These are phyloP conservation scores for Thraustotheca clavata DNA, from an alignment of 352 stramenopile genomes.

Conservation along the genomic window DNA sequence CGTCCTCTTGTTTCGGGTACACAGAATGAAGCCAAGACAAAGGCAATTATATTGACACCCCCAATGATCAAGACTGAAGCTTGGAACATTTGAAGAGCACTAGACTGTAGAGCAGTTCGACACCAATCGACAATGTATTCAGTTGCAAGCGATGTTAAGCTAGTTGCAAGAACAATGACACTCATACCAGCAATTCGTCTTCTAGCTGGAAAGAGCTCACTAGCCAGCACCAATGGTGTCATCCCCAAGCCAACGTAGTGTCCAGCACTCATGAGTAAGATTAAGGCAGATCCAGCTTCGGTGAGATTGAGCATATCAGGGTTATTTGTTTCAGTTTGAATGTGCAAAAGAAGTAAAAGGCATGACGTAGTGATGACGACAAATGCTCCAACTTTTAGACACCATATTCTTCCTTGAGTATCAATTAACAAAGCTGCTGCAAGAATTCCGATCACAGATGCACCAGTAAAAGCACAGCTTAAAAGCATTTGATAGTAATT, in stretches of 20 bases:
- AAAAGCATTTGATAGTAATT: conserved; percentile 43
- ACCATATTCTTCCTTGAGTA: conserved; percentile 37
- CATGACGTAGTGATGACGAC: conserved; percentile 31
- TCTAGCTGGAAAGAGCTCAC: conserved; percentile 62
- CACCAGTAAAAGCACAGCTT: conserved; percentile 33
- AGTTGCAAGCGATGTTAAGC: conserved; percentile 34
- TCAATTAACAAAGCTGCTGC: conserved; percentile 62
- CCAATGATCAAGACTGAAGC: conserved; percentile 35
- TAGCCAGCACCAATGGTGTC: conserved; percentile 44
- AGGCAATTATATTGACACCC: conserved; percentile 34
- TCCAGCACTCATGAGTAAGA: conserved; percentile 54
- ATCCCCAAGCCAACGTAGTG: conserved; percentile 58
- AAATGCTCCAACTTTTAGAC: conserved; percentile 50
- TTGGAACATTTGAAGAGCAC: conserved; percentile 30
- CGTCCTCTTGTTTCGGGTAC: conserved; percentile 65
- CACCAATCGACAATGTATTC: conserved; percentile 29
- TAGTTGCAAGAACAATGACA: conserved; percentile 54
- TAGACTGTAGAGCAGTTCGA: conserved; percentile 25
- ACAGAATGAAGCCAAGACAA: conserved; percentile 51
- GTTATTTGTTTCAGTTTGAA: conserved; percentile 29
- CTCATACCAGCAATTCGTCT: conserved; percentile 56
- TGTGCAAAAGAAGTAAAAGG: conserved; percentile 43
- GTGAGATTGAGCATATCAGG: conserved; percentile 29
- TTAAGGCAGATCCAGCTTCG: conserved; percentile 47
- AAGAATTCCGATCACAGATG: conserved; percentile 37